Evolutionary conservation across 176 grass and related monocot genomes (phyloP).

Genomic region (Cenchrus americanus): DNA sequence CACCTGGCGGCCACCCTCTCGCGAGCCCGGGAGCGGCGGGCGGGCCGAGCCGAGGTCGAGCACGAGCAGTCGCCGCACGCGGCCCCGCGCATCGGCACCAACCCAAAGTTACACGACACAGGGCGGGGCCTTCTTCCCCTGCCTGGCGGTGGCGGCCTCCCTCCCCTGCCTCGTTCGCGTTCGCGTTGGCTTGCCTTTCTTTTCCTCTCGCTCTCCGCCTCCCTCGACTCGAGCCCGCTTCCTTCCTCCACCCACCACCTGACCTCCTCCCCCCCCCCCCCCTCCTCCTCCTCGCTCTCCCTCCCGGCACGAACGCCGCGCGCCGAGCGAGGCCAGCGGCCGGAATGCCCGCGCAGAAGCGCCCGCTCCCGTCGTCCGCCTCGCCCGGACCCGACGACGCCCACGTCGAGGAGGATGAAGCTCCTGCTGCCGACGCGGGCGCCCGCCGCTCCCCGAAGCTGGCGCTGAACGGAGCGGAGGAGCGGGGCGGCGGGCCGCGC

Average conservation of each 20-base stretch:
- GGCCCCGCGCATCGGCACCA: constrained; percentile 41
- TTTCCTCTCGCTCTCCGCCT: constrained; percentile 63
- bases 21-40: background rate
- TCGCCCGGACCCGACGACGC: constrained; percentile 18
- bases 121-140: background rate
- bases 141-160: too few relatives aligned
- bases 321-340: background rate
- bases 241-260: constrained; percentile 52
- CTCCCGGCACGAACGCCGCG: constrained; percentile 39
- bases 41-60: background rate
- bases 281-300: background rate
- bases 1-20: background rate
- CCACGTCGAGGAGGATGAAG: constrained; percentile 24
- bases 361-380: constrained; percentile 41
- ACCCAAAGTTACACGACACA: constrained; percentile 46
- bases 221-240: constrained; percentile 50
- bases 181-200: constrained; percentile 27
- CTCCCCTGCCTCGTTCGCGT: constrained; percentile 21
- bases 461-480: constrained; percentile 33
- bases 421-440: constrained; percentile 10
- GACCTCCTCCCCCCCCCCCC: background rate
- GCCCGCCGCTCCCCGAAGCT: constrained; percentile 3
- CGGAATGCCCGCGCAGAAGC: constrained; percentile 77
- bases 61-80: background rate
- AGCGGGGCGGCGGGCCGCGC: background rate